Evolutionary conservation across 129 eudicot species (phyloP).

Genomic region (Ambrosia trifida): DNA sequence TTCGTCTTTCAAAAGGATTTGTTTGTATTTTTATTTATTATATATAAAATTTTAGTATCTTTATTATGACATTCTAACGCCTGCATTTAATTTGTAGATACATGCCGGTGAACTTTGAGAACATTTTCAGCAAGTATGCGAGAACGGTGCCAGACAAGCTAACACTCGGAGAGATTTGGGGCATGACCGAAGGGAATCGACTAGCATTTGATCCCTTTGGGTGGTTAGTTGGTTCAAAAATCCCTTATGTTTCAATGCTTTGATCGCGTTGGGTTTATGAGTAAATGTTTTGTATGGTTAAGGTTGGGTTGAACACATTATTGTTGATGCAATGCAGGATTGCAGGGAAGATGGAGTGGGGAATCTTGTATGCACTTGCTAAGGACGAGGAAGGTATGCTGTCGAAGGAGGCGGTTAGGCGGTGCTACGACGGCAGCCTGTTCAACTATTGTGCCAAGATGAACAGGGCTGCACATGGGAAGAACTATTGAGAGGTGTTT

Average conservation of each 20-base stretch:
- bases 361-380: conserved; percentile 46
- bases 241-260: not conserved
- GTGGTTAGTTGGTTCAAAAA: conserved; percentile 39
- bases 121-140: conserved; percentile 80
- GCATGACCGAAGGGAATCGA: conserved; percentile 82
- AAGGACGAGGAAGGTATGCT: conserved; percentile 58
- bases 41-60: no score
- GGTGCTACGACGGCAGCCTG: conserved; percentile 67
- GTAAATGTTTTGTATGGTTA: no score
- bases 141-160: conserved; percentile 69
- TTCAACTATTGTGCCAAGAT: conserved; percentile 60
- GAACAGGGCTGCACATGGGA: conserved; percentile 32
- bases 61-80: no score
- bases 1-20: no score
- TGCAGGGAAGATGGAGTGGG: conserved; percentile 58
- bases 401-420: conserved; percentile 64
- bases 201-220: conserved; percentile 62
- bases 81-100: conserved; percentile 41
- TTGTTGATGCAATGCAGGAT: conserved; percentile 33
- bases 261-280: not conserved
- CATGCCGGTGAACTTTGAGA: conserved; percentile 72
- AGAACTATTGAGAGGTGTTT: conserved; percentile 14
- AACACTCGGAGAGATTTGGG: conserved; percentile 68
- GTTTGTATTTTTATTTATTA: no score
- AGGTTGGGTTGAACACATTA: not conserved